phyloP scores from a whole-genome alignment of 805 yeast genomes.

The fission yeast (Schizosaccharomyces pombe) region DNA sequence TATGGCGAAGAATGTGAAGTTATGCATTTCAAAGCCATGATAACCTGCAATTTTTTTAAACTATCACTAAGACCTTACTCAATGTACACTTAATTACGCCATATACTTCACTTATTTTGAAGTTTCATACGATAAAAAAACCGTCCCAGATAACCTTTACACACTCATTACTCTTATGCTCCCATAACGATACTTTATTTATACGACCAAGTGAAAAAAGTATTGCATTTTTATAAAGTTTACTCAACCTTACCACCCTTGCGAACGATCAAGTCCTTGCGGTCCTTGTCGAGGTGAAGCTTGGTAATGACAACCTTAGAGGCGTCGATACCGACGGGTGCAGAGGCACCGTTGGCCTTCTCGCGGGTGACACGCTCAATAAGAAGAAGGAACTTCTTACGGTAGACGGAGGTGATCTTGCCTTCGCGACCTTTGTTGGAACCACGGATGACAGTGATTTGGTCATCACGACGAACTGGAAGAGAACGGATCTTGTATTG shows the following conservation, averaged over 20 bases:
- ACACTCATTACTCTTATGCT: neutral
- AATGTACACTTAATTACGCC: no score
- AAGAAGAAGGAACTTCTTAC: constrained; percentile 91
- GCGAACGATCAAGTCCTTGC: constrained; percentile 36
- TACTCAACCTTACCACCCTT: constrained; percentile 87
- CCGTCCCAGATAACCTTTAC: no score
- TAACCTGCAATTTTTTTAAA: neutral
- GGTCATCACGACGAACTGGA: constrained; percentile 95
- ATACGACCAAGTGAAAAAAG: neutral
- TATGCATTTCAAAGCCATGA: neutral
- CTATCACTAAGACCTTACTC: no score
- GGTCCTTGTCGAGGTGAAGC: constrained; percentile 94
- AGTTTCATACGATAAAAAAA: no score
- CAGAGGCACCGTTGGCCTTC: constrained; percentile 93
- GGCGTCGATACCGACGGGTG: constrained; percentile 93
- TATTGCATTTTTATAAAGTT: neutral
- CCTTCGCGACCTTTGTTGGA: constrained; percentile 99
- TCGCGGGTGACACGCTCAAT: constrained; percentile 93
- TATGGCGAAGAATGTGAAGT: neutral
- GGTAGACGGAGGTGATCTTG: constrained; percentile 90
- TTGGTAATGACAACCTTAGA: constrained; percentile 97
- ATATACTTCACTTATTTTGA: neutral
- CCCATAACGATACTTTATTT: neutral
- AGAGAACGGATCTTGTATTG: constrained; percentile 80
- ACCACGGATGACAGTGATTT: constrained; percentile 90